Conservation (phyloP, 2,329 filamentous ascomycete genomes). For the Colletotrichum nymphaeae region DNA sequence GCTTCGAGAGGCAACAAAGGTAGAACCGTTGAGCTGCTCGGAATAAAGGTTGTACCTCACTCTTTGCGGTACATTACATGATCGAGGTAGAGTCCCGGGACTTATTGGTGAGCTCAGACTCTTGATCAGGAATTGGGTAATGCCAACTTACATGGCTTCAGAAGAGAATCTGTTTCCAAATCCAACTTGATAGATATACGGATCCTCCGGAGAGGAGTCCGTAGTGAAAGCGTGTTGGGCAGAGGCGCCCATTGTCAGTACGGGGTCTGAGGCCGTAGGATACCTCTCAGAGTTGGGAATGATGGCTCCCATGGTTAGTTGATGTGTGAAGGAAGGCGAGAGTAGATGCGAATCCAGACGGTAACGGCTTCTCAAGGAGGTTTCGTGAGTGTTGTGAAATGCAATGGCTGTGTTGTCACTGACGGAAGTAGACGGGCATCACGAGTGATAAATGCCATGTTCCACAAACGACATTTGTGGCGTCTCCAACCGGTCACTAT, state of each 20-base stretch:
- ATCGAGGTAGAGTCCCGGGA: conserved; percentile 32
- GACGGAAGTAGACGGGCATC: conserved; percentile 3
- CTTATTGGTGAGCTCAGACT: conserved; percentile 13
- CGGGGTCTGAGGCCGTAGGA: conserved; percentile 3
- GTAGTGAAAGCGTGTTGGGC: conserved; percentile 36
- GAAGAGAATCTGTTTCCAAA: conserved; percentile 40
- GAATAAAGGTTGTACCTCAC: conserved; percentile 55
- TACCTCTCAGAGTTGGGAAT: conserved; percentile 19
- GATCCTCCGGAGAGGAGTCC: conserved; percentile 29
- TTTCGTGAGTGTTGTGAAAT: background rate
- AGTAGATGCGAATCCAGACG: background rate
- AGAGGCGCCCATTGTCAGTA: conserved; percentile 17
- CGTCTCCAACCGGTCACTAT: conserved; percentile 4
- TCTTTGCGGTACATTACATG: conserved; percentile 55
- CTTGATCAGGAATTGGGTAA: background rate
- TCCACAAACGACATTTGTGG: conserved; percentile 22
- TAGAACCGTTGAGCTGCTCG: conserved; percentile 59
- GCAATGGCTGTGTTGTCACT: background rate
- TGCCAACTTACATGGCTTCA: conserved; percentile 37
- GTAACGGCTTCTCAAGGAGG: background rate
- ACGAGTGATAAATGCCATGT: conserved; percentile 27
- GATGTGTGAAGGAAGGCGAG: background rate
- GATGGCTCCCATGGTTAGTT: conserved; percentile 24
- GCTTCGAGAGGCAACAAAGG: conserved; percentile 42
- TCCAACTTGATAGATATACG: conserved; percentile 39